Conservation (phyloP, 2,329 filamentous ascomycete genomes). For the Cucurbitaria berberidis region DNA sequence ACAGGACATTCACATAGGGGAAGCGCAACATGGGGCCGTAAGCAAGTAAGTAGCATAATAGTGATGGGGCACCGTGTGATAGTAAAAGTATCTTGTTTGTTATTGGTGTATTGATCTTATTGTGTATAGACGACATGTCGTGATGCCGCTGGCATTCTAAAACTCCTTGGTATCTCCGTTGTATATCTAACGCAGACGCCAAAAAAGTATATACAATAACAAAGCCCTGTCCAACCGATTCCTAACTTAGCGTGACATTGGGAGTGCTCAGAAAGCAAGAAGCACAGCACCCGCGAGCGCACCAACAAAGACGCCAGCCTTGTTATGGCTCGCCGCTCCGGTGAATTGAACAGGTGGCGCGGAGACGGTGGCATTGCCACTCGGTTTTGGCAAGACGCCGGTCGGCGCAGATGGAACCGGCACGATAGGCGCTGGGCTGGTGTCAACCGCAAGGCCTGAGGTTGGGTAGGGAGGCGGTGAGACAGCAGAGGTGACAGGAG, state of each 20-base stretch:
- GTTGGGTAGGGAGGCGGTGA: slow-evolving; percentile 29
- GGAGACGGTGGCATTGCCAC: slow-evolving; percentile 29
- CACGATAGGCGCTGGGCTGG: slow-evolving; percentile 30
- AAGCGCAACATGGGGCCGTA: no score
- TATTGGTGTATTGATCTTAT: background rate
- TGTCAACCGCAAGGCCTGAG: slow-evolving; percentile 36
- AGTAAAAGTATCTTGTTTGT: background rate
- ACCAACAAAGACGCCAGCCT: slow-evolving; percentile 29
- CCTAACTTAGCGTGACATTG: background rate
- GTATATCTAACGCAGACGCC: slow-evolving; percentile 6
- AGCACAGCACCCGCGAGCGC: slow-evolving; percentile 31
- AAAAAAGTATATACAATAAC: slow-evolving; percentile 15
- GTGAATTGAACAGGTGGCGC: slow-evolving; percentile 32
- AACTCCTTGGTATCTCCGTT: background rate
- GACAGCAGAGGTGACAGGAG: slow-evolving; percentile 1
- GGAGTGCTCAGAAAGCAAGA: slow-evolving; percentile 30
- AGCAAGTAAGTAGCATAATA: background rate
- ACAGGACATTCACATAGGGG: no score
- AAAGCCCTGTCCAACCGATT: background rate
- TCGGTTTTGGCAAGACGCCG: slow-evolving; percentile 17
- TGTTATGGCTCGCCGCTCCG: slow-evolving; percentile 34
- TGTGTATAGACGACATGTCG: background rate
- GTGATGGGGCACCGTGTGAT: background rate
- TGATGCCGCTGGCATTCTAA: background rate
- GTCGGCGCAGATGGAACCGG: slow-evolving; percentile 31